Evolutionary conservation across 345 rosid genomes (phyloP), one percentile per base, ranked within the genome.

Genomic region (Hirschfeldia incana): DNA sequence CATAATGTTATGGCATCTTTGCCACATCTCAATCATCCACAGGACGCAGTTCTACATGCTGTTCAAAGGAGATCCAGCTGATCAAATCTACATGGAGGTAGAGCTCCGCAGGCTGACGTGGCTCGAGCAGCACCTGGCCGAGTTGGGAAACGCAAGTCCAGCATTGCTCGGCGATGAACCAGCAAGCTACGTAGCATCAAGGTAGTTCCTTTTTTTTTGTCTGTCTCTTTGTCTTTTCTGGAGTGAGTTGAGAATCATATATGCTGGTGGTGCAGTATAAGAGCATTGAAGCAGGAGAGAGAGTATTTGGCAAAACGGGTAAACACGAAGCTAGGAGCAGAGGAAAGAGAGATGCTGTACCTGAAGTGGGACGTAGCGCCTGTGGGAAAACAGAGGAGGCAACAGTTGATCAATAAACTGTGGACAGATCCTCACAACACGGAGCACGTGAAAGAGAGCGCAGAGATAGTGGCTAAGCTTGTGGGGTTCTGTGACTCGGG

Each of bases 61-160:
- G 42, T 94, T 94, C 78, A 84, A 78, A 77, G 97, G 98, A 80
- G 97, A 94, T 7, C 89, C 90, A 7, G 81, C 89, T 4, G 97
- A 94, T 78, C 89, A 91, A 84, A 92, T 94, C 74, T 94, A 94
- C 70, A 83, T 94, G 88, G 98, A 94, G 79, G 98, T 92, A 8
- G 98, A 94, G 85, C 90, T 91, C 17, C 83, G 88, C 42, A 88
- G 98, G 77, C 78, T 90, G 82, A 88, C 95, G 64, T 94, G 97
- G 95, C 78, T 94, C 81, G 98, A 94, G 81, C 97, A 92, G 77
- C 97, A 94, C 65, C 81, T 94, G 16, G 94, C 97, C 0, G 97
- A 94, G 83, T 89, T 94, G 8, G 98, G 98, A 67, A 94, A 94
- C 70, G 98, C 98, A 16, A 94, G 98, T 84, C 97, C 97, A 0